phyloP scores from a whole-genome alignment of 2,329 filamentous ascomycete species.

The Curvularia spicifera region DNA sequence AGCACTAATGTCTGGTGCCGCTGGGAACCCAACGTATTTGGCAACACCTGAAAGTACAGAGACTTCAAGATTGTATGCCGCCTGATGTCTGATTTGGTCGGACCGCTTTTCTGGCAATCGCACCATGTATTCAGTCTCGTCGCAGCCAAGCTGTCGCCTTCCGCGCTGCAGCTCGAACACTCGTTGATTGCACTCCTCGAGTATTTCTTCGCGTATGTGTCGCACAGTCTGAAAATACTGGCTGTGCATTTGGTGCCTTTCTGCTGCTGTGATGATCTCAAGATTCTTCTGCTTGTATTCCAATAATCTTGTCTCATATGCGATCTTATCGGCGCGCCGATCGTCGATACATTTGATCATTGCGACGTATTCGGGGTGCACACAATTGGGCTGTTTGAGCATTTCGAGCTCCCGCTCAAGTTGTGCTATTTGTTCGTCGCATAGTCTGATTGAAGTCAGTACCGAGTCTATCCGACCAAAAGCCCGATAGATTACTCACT shows the following conservation, averaged over 20 bases:
- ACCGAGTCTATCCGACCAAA: conserved; percentile 7
- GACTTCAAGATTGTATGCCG: conserved; percentile 94
- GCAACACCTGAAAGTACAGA: conserved; percentile 88
- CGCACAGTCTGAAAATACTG: conserved; percentile 89
- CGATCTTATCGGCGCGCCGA: conserved; percentile 79
- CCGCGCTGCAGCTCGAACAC: conserved; percentile 95
- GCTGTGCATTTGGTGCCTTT: conserved; percentile 83
- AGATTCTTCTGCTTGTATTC: conserved; percentile 76
- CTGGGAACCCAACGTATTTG: conserved; percentile 95
- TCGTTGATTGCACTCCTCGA: conserved; percentile 82
- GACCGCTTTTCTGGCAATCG: conserved; percentile 78
- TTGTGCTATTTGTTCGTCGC: conserved; percentile 84
- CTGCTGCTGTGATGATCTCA: conserved; percentile 73
- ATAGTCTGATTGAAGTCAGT: conserved; percentile 66
- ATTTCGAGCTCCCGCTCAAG: conserved; percentile 72
- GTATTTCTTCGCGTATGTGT: conserved; percentile 78
- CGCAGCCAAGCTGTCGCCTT: conserved; percentile 77
- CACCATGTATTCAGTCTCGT: conserved; percentile 80
- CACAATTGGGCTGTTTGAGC: conserved; percentile 64
- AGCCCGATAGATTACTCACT: conserved; percentile 56
- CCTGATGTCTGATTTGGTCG: conserved; percentile 81
- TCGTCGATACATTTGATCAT: conserved; percentile 89
- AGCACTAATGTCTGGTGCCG: conserved; percentile 81
- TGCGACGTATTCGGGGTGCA: conserved; percentile 88
- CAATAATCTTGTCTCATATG: conserved; percentile 75